Evolutionary conservation across 495 filamentous ascomycete genomes (phyloP), one percentile per base, ranked within the genome.

Genomic region (Aspergillus asperescens): DNA sequence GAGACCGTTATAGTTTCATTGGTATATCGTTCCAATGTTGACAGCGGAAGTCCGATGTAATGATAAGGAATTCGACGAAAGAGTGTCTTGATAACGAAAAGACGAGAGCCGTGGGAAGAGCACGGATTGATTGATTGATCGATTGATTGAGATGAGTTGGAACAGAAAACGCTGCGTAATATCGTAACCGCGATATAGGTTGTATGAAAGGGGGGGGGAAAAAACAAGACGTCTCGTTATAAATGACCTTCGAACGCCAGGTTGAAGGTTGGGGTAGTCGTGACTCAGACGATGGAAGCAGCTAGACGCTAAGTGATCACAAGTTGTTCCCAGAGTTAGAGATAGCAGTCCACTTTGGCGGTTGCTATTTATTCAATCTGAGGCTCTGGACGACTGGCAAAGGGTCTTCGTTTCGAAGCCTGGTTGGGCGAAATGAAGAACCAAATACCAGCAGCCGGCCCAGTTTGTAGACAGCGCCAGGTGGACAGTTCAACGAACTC

Each of bases 1-100:
- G 73, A 68, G 71, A 75, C 81, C 77, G 80, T 86, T 83, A 86
- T 81, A 68, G 72, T 72, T 77, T 81, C 81, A 86, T 86, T 67
- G 63, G 75, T 77, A 76, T 74, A 72, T 78, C 69, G 69, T 67
- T 74, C 67, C 63, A 60, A 62, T 69, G 55, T 42, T 60, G 64
- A 63, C 66, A 74, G 72, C 67, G 59, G 72, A 62, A 60, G 62
- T 68, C 61, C 64, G 51, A 65, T 53, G 57, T 43, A 59, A 56
- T 58, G 55, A 58, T 57, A 64, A 67, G 70, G 51, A 62, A 51
- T 58, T 46, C 49, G 60, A 57, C 56, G 61, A 63, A 52, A 58
- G 55, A 57, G 55, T 51, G 63, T 58, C 50, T 59, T 56, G 20
- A 62, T 65, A 71, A 61, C 68, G 69, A 69, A 66, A 37, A 67